Conservation (phyloP, 1,139 yeast genomes). For the Taiozyma sp. region DNA sequence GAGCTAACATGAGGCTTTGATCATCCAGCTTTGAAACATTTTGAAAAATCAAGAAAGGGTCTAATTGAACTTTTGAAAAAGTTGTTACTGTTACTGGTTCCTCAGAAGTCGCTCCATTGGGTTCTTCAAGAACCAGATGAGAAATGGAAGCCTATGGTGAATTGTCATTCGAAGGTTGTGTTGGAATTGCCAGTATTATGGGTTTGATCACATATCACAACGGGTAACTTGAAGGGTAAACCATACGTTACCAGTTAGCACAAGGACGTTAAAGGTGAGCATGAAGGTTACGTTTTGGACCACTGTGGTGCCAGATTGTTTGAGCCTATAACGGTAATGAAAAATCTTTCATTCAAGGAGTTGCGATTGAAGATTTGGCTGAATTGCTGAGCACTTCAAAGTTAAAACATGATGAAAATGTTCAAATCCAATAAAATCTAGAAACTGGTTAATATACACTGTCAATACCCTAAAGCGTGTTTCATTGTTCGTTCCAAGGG, state of each 20-base stretch:
- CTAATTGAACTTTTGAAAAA: slow-evolving; percentile 79
- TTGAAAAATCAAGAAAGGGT: slow-evolving; percentile 74
- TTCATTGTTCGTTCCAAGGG: slow-evolving; percentile 86
- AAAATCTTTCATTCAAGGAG: slow-evolving; percentile 91
- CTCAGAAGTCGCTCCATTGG: slow-evolving; percentile 99
- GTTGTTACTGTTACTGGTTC: slow-evolving; percentile 95
- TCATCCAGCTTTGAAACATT: slow-evolving; percentile 83
- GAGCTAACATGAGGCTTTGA: slow-evolving; percentile 89
- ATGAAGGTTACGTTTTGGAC: too few species aligned
- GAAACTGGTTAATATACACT: slow-evolving; percentile 83
- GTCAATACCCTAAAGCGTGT: slow-evolving; percentile 93
- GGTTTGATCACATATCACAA: slow-evolving; percentile 92
- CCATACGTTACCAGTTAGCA: slow-evolving; percentile 91
- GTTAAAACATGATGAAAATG: slow-evolving; percentile 78
- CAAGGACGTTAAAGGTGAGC: too few species aligned
- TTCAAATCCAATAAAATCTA: slow-evolving; percentile 84
- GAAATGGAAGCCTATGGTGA: slow-evolving; percentile 97
- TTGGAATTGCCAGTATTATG: slow-evolving; percentile 99
- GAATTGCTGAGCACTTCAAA: slow-evolving; percentile 90
- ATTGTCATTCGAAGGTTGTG: slow-evolving; percentile 96
- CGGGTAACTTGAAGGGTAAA: slow-evolving; percentile 82
- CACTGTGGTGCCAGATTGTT: slow-evolving; percentile 96
- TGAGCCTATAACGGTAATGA: slow-evolving; percentile 95
- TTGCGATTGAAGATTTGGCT: slow-evolving; percentile 90
- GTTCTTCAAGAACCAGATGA: slow-evolving; percentile 99